Conservation (phyloP, 345 rosid genomes). For the Eutrema japonicum region DNA sequence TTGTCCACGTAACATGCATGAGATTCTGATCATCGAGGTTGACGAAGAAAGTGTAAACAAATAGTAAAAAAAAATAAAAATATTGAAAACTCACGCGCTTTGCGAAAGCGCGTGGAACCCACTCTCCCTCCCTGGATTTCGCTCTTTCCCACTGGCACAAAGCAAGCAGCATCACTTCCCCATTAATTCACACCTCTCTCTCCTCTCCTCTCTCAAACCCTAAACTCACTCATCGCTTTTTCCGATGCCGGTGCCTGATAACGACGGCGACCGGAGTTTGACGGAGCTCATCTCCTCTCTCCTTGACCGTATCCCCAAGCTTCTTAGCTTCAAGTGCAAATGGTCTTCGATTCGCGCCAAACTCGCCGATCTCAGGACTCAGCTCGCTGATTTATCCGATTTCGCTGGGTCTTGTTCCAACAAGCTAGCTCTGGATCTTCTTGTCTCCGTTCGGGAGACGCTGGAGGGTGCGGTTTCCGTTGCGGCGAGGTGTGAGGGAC, state of each 20-base stretch:
- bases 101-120: slow-evolving; percentile 2
- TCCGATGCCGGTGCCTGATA: slow-evolving; percentile 63
- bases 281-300: slow-evolving; percentile 52
- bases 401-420: slow-evolving; percentile 52
- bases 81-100: slow-evolving; percentile 28
- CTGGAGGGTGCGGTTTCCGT: slow-evolving; percentile 57
- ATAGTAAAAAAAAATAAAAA: neutral
- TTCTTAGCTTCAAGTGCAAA: slow-evolving; percentile 67
- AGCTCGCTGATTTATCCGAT: slow-evolving; percentile 66
- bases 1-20: slow-evolving; percentile 47
- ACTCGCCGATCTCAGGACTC: slow-evolving; percentile 63
- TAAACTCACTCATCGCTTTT: slow-evolving; percentile 16
- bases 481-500: slow-evolving; percentile 54
- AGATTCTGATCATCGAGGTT: slow-evolving; percentile 41
- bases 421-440: slow-evolving; percentile 63
- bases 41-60: slow-evolving; percentile 6
- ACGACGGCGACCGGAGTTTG: slow-evolving; percentile 47
- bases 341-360: slow-evolving; percentile 71
- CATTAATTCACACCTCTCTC: slow-evolving; percentile 26
- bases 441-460: slow-evolving; percentile 54
- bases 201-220: slow-evolving; percentile 36
- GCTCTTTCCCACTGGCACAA: slow-evolving; percentile 44
- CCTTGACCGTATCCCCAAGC: slow-evolving; percentile 48
- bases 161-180: slow-evolving; percentile 14
- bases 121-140: slow-evolving; percentile 40